phyloP scores from a whole-genome alignment of 805 yeast species.

The Candida insectalens region DNA sequence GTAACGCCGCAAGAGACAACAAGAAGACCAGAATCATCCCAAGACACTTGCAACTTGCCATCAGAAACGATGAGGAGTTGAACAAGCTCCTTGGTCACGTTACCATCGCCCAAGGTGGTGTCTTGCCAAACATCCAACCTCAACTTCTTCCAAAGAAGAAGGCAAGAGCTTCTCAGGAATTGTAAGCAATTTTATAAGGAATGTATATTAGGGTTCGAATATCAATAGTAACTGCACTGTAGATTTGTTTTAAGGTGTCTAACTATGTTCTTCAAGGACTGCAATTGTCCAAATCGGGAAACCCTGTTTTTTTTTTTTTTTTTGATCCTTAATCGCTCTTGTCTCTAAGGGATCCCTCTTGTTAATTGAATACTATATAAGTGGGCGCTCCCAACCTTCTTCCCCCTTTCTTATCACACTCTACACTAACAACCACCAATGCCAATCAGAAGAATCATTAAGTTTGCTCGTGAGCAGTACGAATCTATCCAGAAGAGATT shows the following conservation, averaged over 20 bases:
- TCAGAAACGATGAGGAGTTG: conserved; percentile 98
- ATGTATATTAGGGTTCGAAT: conserved; percentile 6
- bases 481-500: conserved; percentile 22
- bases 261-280: conserved; percentile 3
- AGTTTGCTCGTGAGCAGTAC: conserved; percentile 22
- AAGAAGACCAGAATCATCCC: conserved; percentile 98
- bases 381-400: neutral
- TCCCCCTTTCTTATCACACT: neutral
- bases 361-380: neutral
- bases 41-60: conserved; percentile 97
- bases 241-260: conserved; percentile 5
- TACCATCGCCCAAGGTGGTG: conserved; percentile 99
- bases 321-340: too few relatives aligned
- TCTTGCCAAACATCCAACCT: conserved; percentile 93
- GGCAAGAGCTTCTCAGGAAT: conserved; percentile 51
- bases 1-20: conserved; percentile 98
- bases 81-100: conserved; percentile 89
- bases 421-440: conserved; percentile 9
- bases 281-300: neutral
- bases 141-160: conserved; percentile 67
- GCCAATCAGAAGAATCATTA: conserved; percentile 27
- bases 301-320: conserved; percentile 2
- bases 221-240: too few relatives aligned
- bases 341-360: neutral
- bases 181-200: conserved; percentile 24